A percentile compares a stretch with the other conserved stretches of the same genome.
Evolutionary conservation across 2,329 filamentous ascomycete species (phyloP).

Genomic region (Penicillium italicum): DNA sequence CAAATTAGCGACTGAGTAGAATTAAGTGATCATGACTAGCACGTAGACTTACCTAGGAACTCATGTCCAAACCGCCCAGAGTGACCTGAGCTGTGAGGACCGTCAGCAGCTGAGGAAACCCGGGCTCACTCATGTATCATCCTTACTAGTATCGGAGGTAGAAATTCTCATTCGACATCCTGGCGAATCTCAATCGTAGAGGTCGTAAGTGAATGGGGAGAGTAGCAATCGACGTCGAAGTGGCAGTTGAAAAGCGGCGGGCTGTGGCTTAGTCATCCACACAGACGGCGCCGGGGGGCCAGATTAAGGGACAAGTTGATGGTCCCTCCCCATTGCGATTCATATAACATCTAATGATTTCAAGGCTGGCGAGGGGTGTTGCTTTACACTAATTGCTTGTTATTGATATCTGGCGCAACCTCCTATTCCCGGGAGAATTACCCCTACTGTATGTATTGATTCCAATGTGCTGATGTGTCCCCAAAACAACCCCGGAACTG

Average conservation of each 20-base stretch:
- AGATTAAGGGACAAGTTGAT: constrained; percentile 44
- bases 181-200: constrained; percentile 8
- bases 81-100: constrained; percentile 75
- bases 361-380: constrained; percentile 37
- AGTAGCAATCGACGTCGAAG: constrained; percentile 4
- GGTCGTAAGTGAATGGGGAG: neutral
- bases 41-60: constrained; percentile 69
- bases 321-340: constrained; percentile 32
- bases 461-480: constrained; percentile 20
- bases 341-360: constrained; percentile 35
- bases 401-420: constrained; percentile 21
- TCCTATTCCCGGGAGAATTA: constrained; percentile 26
- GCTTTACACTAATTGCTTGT: constrained; percentile 29
- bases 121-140: constrained; percentile 27
- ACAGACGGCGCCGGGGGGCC: constrained; percentile 36
- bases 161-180: constrained; percentile 75
- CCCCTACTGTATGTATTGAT: constrained; percentile 24
- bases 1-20: constrained; percentile 22
- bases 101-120: constrained; percentile 42
- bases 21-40: neutral
- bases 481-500: constrained; percentile 34
- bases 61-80: constrained; percentile 97
- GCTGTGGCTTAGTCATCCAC: constrained; percentile 45
- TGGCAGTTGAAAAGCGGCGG: constrained; percentile 23
- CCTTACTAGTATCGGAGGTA: constrained; percentile 96